phyloP scores from a whole-genome alignment of 2,329 filamentous ascomycete species.

The Triangularia setosa region DNA sequence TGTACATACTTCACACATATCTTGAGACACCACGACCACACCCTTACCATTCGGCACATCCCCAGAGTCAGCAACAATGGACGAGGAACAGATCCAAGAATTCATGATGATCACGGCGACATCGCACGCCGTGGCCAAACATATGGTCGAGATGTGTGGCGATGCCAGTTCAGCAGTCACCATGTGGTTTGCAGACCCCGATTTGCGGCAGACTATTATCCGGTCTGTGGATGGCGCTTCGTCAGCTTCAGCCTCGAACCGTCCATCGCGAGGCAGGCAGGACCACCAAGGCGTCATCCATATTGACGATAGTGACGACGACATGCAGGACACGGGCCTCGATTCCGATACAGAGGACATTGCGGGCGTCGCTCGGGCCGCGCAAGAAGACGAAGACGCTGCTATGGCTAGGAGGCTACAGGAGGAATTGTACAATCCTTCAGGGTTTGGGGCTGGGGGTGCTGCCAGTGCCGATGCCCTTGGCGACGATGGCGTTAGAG shows the following conservation, averaged over 20 bases:
- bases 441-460: neutral
- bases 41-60: neutral
- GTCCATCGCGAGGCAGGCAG: conserved; percentile 38
- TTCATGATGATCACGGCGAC: conserved; percentile 82
- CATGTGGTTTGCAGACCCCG: conserved; percentile 86
- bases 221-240: conserved; percentile 34
- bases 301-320: conserved; percentile 73
- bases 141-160: conserved; percentile 82
- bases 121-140: conserved; percentile 67
- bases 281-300: conserved; percentile 62
- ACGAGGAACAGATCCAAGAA: conserved; percentile 63
- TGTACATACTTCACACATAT: neutral
- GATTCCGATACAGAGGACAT: conserved; percentile 39
- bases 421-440: conserved; percentile 72
- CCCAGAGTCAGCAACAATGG: neutral
- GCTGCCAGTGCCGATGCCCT: conserved; percentile 24
- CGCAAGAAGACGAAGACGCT: conserved; percentile 79
- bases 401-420: conserved; percentile 89
- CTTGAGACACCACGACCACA: neutral
- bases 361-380: conserved; percentile 41
- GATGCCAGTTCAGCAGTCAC: conserved; percentile 83
- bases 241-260: conserved; percentile 22
- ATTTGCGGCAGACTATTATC: conserved; percentile 53
- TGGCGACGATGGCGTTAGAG: conserved; percentile 65
- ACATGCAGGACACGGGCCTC: conserved; percentile 40